These are phyloP conservation scores for Pseudocercospora macadamiae DNA, from an alignment of 2,329 filamentous ascomycete species.

Conservation along the genomic window DNA sequence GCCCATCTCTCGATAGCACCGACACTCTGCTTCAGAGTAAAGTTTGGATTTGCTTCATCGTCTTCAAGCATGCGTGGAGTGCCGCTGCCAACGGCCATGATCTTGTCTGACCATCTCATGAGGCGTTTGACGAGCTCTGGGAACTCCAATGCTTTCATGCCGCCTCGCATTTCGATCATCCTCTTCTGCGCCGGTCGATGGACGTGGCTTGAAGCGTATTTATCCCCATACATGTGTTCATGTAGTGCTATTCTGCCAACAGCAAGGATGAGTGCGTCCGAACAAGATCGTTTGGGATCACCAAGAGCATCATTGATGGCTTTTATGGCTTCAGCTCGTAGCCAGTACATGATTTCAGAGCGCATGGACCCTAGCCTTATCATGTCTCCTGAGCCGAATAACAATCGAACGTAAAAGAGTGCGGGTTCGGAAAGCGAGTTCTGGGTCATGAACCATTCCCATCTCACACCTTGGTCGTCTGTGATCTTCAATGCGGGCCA, in stretches of 20 bases:
- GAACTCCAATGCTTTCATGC: slow-evolving; percentile 34
- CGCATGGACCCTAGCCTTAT: slow-evolving; percentile 30
- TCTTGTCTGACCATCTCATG: slow-evolving; percentile 38
- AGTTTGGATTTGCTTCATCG: slow-evolving; percentile 29
- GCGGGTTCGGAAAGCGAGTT: slow-evolving; percentile 38
- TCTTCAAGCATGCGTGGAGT: slow-evolving; percentile 36
- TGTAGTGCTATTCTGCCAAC: slow-evolving; percentile 40
- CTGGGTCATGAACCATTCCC: slow-evolving; percentile 40
- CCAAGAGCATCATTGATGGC: slow-evolving; percentile 33
- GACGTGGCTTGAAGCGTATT: slow-evolving; percentile 32
- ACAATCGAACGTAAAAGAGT: slow-evolving; percentile 38
- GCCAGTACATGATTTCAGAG: slow-evolving; percentile 31
- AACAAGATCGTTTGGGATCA: slow-evolving; percentile 26
- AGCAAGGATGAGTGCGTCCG: slow-evolving; percentile 34
- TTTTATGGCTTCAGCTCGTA: slow-evolving; percentile 35
- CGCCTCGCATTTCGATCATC: slow-evolving; percentile 40
- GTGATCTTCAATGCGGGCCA: slow-evolving; percentile 40
- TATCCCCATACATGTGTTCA: slow-evolving; percentile 40
- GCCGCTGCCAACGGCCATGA: slow-evolving; percentile 38
- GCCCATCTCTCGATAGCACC: slow-evolving; percentile 37
- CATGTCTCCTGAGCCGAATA: slow-evolving; percentile 39
- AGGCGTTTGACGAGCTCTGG: slow-evolving; percentile 38
- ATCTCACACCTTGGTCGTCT: slow-evolving; percentile 31
- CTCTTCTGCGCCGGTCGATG: slow-evolving; percentile 39
- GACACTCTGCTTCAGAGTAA: slow-evolving; percentile 34